Conservation (phyloP, 345 rosid genomes). For the Boechera retrofracta region DNA sequence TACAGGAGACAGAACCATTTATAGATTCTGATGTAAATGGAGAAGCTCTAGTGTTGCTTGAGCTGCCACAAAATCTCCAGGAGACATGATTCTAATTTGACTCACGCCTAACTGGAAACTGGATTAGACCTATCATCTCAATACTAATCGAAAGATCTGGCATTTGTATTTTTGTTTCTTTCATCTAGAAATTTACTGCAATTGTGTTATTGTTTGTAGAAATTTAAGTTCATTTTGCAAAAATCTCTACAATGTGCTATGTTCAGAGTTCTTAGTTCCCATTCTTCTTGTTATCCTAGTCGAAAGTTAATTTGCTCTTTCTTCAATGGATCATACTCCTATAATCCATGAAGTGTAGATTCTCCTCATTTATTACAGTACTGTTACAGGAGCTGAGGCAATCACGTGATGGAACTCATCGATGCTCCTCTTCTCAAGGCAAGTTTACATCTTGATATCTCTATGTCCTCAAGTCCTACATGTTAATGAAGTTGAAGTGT, state of each 20-base stretch:
- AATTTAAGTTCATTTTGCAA: not conserved
- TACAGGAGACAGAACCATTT: slow-evolving; percentile 21
- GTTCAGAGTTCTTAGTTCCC: not conserved
- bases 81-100: slow-evolving; percentile 28
- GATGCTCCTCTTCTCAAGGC: not conserved
- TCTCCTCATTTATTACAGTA: not conserved
- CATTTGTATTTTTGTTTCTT: slow-evolving; percentile 7
- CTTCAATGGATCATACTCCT: not conserved
- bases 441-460: not conserved
- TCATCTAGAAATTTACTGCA: not conserved
- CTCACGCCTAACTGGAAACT: not conserved
- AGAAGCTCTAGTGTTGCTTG: not conserved
- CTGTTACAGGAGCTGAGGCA: not conserved
- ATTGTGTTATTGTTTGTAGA: slow-evolving; percentile 9
- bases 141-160: not conserved
- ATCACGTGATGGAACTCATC: not conserved
- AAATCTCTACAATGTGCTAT: not conserved
- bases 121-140: slow-evolving; percentile 10
- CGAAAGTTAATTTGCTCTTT: not conserved
- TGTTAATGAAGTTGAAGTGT: too few species aligned
- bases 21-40: slow-evolving; percentile 3
- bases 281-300: not conserved
- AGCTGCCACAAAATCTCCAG: not conserved
- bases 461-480: not conserved
- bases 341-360: not conserved